phyloP scores from a whole-genome alignment of 2,329 filamentous ascomycete species.

The Penicillium sp. region DNA sequence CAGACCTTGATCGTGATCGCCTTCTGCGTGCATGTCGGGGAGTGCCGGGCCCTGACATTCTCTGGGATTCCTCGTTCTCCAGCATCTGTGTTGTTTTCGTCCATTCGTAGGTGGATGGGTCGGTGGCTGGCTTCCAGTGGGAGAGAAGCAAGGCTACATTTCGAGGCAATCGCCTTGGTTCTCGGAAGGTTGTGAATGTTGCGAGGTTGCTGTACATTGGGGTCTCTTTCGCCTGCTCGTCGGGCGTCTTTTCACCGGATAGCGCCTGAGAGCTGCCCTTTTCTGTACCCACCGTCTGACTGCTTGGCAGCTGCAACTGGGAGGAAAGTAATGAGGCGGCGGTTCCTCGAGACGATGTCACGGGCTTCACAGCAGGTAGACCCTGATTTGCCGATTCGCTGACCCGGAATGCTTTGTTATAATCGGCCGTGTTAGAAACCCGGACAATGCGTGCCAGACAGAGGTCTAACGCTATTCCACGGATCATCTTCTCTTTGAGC shows the following conservation, averaged over 20 bases:
- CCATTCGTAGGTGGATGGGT: constrained; percentile 42
- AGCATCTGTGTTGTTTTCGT: constrained; percentile 26
- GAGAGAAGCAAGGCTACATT: constrained; percentile 36
- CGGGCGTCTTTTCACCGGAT: not conserved
- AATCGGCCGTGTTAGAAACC: constrained; percentile 14
- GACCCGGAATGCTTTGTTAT: not conserved
- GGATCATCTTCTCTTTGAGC: constrained; percentile 43
- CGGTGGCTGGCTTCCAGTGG: constrained; percentile 40
- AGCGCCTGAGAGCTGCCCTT: not conserved
- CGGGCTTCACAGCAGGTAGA: not conserved
- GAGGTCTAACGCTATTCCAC: constrained; percentile 42
- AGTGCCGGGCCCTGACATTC: constrained; percentile 15
- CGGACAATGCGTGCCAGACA: constrained; percentile 37
- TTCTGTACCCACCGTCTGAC: not conserved
- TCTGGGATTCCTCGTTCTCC: constrained; percentile 26
- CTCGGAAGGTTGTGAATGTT: constrained; percentile 35
- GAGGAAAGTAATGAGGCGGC: constrained; percentile 12
- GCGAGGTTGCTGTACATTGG: constrained; percentile 28
- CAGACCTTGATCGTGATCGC: constrained; percentile 26
- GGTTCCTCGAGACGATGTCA: constrained; percentile 7
- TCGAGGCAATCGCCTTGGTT: constrained; percentile 23
- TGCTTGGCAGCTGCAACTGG: constrained; percentile 14
- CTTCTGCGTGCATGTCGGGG: constrained; percentile 35
- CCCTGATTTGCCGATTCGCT: not conserved
- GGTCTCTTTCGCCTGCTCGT: not conserved